phyloP scores from a whole-genome alignment of 495 filamentous ascomycete species.

The Xylaria nigripes region DNA sequence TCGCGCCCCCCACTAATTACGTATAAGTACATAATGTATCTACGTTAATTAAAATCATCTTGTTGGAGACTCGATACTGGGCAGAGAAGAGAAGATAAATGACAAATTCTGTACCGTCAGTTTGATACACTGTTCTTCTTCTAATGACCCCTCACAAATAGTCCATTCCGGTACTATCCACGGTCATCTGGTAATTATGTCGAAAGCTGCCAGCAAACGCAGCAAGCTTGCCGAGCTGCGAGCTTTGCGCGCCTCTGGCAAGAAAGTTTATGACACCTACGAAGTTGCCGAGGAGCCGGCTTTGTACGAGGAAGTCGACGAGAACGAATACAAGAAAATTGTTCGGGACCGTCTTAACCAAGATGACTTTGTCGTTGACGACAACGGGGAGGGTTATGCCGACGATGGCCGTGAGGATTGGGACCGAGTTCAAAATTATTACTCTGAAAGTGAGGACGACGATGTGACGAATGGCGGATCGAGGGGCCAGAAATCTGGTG shows the following conservation, averaged over 20 bases:
- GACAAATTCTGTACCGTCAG: too few species aligned
- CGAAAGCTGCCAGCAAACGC: constrained; percentile 38
- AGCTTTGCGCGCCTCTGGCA: constrained; percentile 78
- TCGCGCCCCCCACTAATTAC: too few species aligned
- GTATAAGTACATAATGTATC: too few species aligned
- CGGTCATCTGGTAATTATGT: constrained; percentile 24
- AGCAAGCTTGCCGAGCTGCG: constrained; percentile 66
- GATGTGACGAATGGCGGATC: constrained; percentile 36
- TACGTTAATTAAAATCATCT: too few species aligned
- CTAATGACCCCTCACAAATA: neutral
- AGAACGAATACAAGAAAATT: constrained; percentile 94
- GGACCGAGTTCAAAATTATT: constrained; percentile 61
- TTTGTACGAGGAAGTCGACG: constrained; percentile 93
- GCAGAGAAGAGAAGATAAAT: too few species aligned
- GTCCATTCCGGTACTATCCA: neutral
- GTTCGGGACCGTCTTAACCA: constrained; percentile 81
- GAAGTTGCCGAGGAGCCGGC: constrained; percentile 75
- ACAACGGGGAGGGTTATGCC: constrained; percentile 88
- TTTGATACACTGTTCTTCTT: neutral
- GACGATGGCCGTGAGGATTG: constrained; percentile 97
- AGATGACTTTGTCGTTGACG: constrained; percentile 95
- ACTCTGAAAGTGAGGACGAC: constrained; percentile 67
- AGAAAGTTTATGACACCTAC: constrained; percentile 84
- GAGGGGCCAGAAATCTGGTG: constrained; percentile 29
- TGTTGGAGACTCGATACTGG: too few species aligned